Conservation (phyloP, 306 rosid genomes). For the Begonia fuchsioides region DNA sequence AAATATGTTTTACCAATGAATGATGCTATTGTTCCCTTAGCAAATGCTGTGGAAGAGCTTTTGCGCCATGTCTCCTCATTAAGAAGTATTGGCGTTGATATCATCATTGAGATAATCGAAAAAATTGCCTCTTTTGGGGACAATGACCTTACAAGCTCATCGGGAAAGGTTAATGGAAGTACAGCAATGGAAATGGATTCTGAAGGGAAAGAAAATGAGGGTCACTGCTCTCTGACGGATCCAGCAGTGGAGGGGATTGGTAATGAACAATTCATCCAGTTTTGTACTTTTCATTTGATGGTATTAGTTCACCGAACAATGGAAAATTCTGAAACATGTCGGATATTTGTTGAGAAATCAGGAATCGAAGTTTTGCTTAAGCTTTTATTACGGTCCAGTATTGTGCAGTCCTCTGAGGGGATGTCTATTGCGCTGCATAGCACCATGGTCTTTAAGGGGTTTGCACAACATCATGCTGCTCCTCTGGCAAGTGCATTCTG, state of each 20-base stretch:
- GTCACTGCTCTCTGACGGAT: slow-evolving; percentile 32
- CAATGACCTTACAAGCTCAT: slow-evolving; percentile 25
- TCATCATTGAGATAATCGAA: slow-evolving; percentile 63
- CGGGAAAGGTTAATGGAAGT: slow-evolving; percentile 46
- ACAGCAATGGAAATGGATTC: slow-evolving; percentile 84
- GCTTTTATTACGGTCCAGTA: slow-evolving; percentile 54
- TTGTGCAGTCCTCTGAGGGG: slow-evolving; percentile 89
- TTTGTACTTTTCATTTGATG: slow-evolving; percentile 82
- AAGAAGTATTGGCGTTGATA: slow-evolving; percentile 80
- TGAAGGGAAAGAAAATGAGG: slow-evolving; percentile 43
- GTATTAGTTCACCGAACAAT: slow-evolving; percentile 83
- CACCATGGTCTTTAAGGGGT: slow-evolving; percentile 94
- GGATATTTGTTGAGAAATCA: slow-evolving; percentile 83
- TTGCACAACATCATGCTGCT: slow-evolving; percentile 85
- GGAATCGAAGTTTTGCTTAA: slow-evolving; percentile 85
- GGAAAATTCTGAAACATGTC: slow-evolving; percentile 92
- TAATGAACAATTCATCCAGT: slow-evolving; percentile 58
- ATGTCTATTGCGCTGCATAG: slow-evolving; percentile 91
- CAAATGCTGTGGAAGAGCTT: slow-evolving; percentile 94
- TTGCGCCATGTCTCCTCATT: slow-evolving; percentile 79
- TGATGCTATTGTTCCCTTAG: slow-evolving; percentile 86
- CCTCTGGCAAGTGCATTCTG: slow-evolving; percentile 81
- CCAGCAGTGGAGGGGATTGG: slow-evolving; percentile 49
- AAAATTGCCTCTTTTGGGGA: slow-evolving; percentile 59
- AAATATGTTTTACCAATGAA: slow-evolving; percentile 70